Conservation (phyloP, 805 yeast genomes). For the Zygosaccharomyces bisporus region DNA sequence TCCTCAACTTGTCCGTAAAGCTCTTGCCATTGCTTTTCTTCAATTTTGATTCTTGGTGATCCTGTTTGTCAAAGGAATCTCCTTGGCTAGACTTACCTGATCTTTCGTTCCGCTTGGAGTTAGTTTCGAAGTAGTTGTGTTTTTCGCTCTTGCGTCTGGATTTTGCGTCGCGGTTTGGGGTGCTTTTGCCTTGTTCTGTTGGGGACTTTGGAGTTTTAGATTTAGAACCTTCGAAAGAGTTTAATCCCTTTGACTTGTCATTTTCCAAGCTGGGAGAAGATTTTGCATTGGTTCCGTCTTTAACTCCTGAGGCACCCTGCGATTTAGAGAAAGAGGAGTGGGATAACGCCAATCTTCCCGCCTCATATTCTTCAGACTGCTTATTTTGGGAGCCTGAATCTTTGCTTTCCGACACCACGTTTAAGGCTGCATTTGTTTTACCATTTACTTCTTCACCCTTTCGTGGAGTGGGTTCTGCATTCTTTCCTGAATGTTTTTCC, state of each 20-base stretch:
- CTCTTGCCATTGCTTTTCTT: conserved; percentile 5
- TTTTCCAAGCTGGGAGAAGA: too few relatives aligned
- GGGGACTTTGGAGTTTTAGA: too few relatives aligned
- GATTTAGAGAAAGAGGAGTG: background rate
- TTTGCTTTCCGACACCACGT: background rate
- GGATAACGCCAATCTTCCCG: background rate
- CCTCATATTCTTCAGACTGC: background rate
- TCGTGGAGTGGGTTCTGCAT: background rate
- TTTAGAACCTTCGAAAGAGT: too few relatives aligned
- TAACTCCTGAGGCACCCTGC: background rate
- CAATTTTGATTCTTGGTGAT: background rate
- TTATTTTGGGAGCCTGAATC: background rate
- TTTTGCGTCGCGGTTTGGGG: background rate
- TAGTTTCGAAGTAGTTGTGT: background rate
- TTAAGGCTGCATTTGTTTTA: too few relatives aligned
- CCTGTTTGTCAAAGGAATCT: background rate
- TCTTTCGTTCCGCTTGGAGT: background rate
- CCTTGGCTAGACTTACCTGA: background rate
- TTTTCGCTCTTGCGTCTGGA: background rate
- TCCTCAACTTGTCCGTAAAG: conserved; percentile 22
- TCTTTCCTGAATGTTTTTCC: background rate
- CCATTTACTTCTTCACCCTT: background rate
- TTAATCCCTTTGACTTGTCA: too few relatives aligned
- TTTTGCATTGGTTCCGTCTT: background rate
- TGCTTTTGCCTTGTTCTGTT: background rate